These are phyloP conservation scores for Ophiostoma fasciatum DNA, from an alignment of 2,329 filamentous ascomycete species.

Conservation along the genomic window DNA sequence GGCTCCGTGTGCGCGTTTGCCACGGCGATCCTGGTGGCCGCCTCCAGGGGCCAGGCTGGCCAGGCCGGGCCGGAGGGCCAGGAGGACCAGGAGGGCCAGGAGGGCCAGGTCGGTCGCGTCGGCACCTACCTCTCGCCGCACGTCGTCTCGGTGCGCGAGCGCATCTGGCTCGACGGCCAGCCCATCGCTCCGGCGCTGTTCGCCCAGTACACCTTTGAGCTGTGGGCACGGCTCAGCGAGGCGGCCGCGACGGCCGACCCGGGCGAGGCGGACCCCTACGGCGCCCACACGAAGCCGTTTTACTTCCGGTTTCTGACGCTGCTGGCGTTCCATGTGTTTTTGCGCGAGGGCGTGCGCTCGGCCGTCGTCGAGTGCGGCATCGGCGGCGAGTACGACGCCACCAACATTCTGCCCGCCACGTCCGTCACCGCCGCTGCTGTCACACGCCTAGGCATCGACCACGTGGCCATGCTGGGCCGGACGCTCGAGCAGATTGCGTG, in stretches of 20 bases:
- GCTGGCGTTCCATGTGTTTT: conserved; percentile 72
- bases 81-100: too few species aligned
- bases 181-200: conserved; percentile 57
- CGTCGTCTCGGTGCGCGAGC: conserved; percentile 67
- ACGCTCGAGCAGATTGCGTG: conserved; percentile 54
- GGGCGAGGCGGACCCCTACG: conserved; percentile 30
- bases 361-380: conserved; percentile 90
- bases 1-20: conserved; percentile 77
- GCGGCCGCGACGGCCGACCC: conserved; percentile 21
- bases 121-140: conserved; percentile 82
- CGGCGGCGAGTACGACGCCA: conserved; percentile 53
- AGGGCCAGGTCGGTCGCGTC: conserved; percentile 25
- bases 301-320: conserved; percentile 90
- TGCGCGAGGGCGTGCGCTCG: conserved; percentile 57
- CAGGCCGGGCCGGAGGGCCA: background rate
- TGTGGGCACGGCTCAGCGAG: conserved; percentile 52
- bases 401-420: conserved; percentile 53
- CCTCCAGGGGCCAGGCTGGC: conserved; percentile 5
- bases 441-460: conserved; percentile 48
- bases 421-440: conserved; percentile 21
- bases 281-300: conserved; percentile 58
- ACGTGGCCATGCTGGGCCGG: conserved; percentile 46
- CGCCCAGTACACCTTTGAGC: conserved; percentile 64
- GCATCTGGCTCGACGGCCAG: conserved; percentile 64
- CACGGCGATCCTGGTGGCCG: conserved; percentile 53